Evolutionary conservation across 768 basidiomycete species (phyloP), one percentile per base, ranked within the genome.

Genomic region (Xerocomellus amylosporus): DNA sequence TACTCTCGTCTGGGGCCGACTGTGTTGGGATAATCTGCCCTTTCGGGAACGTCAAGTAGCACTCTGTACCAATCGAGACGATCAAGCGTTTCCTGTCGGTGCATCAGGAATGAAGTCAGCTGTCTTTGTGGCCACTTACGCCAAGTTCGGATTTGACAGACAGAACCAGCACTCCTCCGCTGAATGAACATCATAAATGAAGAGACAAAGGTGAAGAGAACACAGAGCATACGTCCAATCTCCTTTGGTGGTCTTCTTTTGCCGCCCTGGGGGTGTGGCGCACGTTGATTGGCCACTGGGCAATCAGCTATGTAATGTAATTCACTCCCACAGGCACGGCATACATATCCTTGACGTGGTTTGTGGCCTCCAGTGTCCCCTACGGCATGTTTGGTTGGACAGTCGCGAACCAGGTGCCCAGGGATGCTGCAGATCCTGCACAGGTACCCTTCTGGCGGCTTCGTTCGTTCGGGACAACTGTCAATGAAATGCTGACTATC

Each of bases 121-220:
- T n/a, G 43, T 28, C 33, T 42, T 41, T 31, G 48, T 46, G 3
- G 34, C 37, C 22, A 79, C 88, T 58, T 66, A 92, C 86, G 91
- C 87, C 37, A 98, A 77, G 61, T 84, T 86, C 1, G 96, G 95
- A 67, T 98, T 98, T 39, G 93, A 95, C 49, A 99, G 72, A 70
- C 97, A 99, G 75, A 99, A 98, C 96, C 96, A 98, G 71, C 96
- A 98, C 69, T 94, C 90, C 52, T 90, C 90, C 60, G 93, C 91
- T 92, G 65, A 44, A 59, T 26, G 54, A 52, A 30, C 44, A 28
- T 9, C 20, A 38, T 65, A 8, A 60, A 54, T 31, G 28, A 19
- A 7, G 38, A 38, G 13, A 36, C 17, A 37, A 14, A 40, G 14
- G 13, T 3, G 5, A 60, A n/a, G 15, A 40, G 8, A 30, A 48